Percentiles rank a stretch among this genome's conserved stretches.
These are phyloP conservation scores for Tetraselmis striata DNA, from an alignment of 139 green algal species.

Conservation along the genomic window DNA sequence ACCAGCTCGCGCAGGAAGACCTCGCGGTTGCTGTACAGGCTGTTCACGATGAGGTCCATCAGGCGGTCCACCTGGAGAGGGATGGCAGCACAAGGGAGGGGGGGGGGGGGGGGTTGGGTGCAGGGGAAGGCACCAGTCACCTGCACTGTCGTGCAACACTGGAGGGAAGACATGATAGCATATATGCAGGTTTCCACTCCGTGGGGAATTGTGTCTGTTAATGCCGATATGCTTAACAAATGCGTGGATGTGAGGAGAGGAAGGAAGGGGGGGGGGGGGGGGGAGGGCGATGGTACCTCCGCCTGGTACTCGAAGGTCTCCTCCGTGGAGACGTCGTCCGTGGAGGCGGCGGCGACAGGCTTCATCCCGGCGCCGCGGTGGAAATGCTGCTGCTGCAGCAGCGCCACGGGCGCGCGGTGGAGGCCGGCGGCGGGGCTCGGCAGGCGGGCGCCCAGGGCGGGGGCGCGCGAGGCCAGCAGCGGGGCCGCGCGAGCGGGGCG, in stretches of 20 bases:
- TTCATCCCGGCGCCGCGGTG: background rate
- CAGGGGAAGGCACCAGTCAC: background rate
- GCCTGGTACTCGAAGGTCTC: slow-evolving; percentile 49
- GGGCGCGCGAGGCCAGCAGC: background rate
- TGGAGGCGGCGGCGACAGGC: background rate
- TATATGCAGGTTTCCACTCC: background rate
- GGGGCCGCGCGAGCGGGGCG: too few species aligned
- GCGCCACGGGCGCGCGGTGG: too few species aligned
- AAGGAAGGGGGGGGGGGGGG: background rate
- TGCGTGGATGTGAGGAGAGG: background rate
- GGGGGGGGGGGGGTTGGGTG: too few species aligned
- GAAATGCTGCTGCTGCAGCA: background rate
- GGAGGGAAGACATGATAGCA: background rate
- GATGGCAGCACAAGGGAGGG: too few species aligned
- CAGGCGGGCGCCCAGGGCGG: background rate
- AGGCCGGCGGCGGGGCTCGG: too few species aligned
- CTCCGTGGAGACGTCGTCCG: slow-evolving; percentile 3
- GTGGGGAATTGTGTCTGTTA: background rate
- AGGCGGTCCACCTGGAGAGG: slow-evolving; percentile 91
- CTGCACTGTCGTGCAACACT: too few species aligned
- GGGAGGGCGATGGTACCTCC: slow-evolving; percentile 17
- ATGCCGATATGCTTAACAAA: background rate
- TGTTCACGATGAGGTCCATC: slow-evolving; percentile 99
- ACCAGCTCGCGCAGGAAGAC: slow-evolving; percentile 89
- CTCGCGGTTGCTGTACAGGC: slow-evolving; percentile 91